Percentiles rank a stretch among this genome's conserved stretches.
These are phyloP conservation scores for Debaryomyces prosopidis DNA, from an alignment of 805 yeast species.

Conservation along the genomic window DNA sequence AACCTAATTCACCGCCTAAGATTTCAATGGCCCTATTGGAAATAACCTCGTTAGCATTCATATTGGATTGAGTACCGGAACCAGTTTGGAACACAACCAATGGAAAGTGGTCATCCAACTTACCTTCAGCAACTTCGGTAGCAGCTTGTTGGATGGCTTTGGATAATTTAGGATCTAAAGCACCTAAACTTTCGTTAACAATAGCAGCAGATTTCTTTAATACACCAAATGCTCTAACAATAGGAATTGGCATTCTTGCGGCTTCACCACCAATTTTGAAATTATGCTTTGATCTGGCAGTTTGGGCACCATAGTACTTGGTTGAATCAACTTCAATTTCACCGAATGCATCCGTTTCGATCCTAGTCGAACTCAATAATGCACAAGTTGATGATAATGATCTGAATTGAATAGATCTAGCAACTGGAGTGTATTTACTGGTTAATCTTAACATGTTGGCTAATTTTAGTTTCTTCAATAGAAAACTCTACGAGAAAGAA, in stretches of 20 bases:
- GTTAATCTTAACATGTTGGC: slow-evolving; percentile 30
- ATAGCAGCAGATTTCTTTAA: slow-evolving; percentile 93
- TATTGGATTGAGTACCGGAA: slow-evolving; percentile 97
- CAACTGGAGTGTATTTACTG: slow-evolving; percentile 12
- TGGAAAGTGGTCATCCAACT: slow-evolving; percentile 92
- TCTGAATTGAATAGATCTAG: slow-evolving; percentile 19
- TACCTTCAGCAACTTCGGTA: slow-evolving; percentile 90
- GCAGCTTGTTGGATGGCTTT: slow-evolving; percentile 91
- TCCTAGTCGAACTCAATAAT: slow-evolving; percentile 46
- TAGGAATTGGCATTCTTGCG: slow-evolving; percentile 89
- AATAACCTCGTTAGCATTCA: slow-evolving; percentile 99
- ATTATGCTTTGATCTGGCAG: slow-evolving; percentile 89
- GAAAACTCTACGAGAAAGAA: not conserved
- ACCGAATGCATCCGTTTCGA: slow-evolving; percentile 95
- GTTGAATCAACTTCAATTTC: slow-evolving; percentile 87
- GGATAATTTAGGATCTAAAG: slow-evolving; percentile 79
- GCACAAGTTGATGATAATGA: slow-evolving; percentile 28
- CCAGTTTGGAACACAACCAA: slow-evolving; percentile 99
- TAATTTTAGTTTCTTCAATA: not conserved
- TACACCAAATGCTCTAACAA: slow-evolving; percentile 88
- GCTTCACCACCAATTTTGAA: slow-evolving; percentile 94
- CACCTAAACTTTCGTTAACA: slow-evolving; percentile 80
- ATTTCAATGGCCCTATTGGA: slow-evolving; percentile 97
- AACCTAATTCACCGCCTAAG: slow-evolving; percentile 88
- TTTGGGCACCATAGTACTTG: slow-evolving; percentile 98